Percentiles rank a stretch among this genome's conserved stretches.
Evolutionary conservation across 2,329 filamentous ascomycete species (phyloP).

Genomic region (Xylaria sp.): DNA sequence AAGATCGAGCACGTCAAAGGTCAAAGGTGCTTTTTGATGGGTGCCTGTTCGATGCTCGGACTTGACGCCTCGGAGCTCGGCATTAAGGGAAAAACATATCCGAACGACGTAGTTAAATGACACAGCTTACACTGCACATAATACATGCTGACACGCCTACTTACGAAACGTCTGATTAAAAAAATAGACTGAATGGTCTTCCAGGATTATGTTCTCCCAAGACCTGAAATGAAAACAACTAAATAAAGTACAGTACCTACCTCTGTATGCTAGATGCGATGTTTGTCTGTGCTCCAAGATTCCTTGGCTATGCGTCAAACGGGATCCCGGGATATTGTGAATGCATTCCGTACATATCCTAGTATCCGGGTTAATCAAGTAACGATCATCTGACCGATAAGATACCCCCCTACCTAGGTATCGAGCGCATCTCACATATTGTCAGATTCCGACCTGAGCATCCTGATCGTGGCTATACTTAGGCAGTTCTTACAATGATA

Average conservation of each 20-base stretch:
- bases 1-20: constrained; percentile 20
- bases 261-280: background rate
- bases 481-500: constrained; percentile 25
- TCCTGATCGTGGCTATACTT: background rate
- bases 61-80: constrained; percentile 33
- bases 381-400: background rate
- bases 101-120: background rate
- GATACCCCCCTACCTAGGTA: background rate
- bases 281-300: no score
- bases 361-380: background rate
- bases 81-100: constrained; percentile 14
- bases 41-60: constrained; percentile 28
- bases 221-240: background rate
- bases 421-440: constrained; percentile 1
- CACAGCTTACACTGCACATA: background rate
- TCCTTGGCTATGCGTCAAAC: no score
- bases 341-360: background rate
- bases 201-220: background rate
- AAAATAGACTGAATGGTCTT: background rate
- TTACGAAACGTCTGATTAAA: background rate
- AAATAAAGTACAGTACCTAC: no score
- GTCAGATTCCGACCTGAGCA: background rate
- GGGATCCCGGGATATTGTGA: background rate
- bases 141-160: background rate
- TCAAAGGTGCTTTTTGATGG: background rate